Base-by-base conservation (phyloP, 768 basidiomycete species). In the Neoboletus brunneissimus region DNA sequence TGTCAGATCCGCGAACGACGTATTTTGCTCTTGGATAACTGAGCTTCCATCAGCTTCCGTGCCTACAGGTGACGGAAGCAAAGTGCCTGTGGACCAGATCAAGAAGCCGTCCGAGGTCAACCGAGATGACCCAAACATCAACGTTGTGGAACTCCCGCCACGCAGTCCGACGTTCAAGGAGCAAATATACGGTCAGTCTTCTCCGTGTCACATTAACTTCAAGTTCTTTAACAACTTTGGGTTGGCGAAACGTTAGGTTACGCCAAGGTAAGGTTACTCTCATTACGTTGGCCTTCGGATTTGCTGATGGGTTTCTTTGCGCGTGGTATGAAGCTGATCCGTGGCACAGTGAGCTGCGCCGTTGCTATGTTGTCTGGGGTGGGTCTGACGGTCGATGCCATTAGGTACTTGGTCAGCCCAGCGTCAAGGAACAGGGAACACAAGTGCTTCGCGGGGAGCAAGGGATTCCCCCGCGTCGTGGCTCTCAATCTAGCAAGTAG, bases 91-190 rank as follows among this genome's bases (percentile, higher is more conserved):
- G 22, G 65, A 67, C 45, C 69, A 66, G 55, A 68, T 65, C 40
- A 64, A 63, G 54, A 57, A 58, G 45, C 57, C 67, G 11, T 63
- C 66, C 32, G 70, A 70, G 32, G 68, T 66, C 23, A 48, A 64
- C 43, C 52, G 53, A 53, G 58, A 68, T 46, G 72, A 70, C 15
- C 64, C 62, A 22, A 67, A 59, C 22, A 34, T 60, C 51, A 66
- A 67, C 22, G 62, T 70, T 22, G 66, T 65, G 31, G 71, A 64
- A 16, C 47, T 64, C 40, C 55, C 65, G 13, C 61, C 56, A 48
- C 68, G 53, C 37, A 61, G 54, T 32, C 75, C 79, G 31, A 75
- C 83, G 15, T 86, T 85, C 73, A 85, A 83, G 66, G 83, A 86
- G 45, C 77, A 74, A 55, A 80, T 84, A 9, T 77, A 84, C 45